phyloP scores from a whole-genome alignment of 805 yeast genomes.

The Yarrowia porcina region DNA sequence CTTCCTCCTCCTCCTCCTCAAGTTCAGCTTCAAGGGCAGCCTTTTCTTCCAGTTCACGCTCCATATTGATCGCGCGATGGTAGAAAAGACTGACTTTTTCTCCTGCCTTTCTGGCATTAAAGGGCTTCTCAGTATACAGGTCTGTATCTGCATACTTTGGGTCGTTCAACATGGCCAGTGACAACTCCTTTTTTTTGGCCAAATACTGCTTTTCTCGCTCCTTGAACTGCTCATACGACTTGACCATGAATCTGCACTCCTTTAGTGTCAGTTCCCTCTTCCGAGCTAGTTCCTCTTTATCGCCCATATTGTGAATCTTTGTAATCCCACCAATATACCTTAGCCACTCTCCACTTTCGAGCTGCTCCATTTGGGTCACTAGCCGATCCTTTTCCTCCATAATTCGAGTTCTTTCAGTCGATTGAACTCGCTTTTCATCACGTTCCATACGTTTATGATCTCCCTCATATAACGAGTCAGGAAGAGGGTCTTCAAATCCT shows the following conservation, averaged over 20 bases:
- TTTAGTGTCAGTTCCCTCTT: slow-evolving; percentile 53
- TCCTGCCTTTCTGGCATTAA: not conserved
- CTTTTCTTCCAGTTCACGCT: not conserved
- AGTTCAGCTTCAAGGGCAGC: not conserved
- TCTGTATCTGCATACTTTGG: slow-evolving; percentile 8
- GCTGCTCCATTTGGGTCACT: slow-evolving; percentile 43
- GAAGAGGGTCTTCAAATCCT: slow-evolving; percentile 44
- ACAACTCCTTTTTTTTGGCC: not conserved
- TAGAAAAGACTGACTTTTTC: not conserved
- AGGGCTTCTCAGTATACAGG: not conserved
- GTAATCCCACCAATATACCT: slow-evolving; percentile 49
- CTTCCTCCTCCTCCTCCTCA: slow-evolving; percentile 3
- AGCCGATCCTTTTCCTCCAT: slow-evolving; percentile 55
- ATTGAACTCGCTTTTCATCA: slow-evolving; percentile 60
- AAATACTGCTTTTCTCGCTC: slow-evolving; percentile 8
- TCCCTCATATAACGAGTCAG: slow-evolving; percentile 44
- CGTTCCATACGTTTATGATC: slow-evolving; percentile 61
- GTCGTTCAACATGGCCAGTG: slow-evolving; percentile 1
- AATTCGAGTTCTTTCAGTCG: slow-evolving; percentile 52
- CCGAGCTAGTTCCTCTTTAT: slow-evolving; percentile 48
- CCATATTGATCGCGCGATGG: not conserved
- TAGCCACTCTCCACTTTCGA: slow-evolving; percentile 50
- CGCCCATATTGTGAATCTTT: slow-evolving; percentile 46
- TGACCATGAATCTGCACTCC: slow-evolving; percentile 36
- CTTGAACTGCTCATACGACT: slow-evolving; percentile 1